phyloP scores from a whole-genome alignment of 2,329 filamentous ascomycete species.

The Colletotrichum brevisporum region DNA sequence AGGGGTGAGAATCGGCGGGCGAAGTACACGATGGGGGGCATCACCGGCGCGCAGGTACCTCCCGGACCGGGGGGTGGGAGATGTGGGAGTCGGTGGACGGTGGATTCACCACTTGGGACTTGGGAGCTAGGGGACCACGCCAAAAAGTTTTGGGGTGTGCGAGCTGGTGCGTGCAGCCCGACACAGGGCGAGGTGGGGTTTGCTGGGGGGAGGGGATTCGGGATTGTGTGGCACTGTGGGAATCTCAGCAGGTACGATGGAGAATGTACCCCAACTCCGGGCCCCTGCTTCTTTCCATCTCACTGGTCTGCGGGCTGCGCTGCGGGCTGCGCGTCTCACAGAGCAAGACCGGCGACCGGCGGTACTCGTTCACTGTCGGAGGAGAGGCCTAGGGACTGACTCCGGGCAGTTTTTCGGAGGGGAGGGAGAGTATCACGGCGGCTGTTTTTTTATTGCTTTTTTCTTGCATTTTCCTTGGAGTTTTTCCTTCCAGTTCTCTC shows the following conservation, averaged over 20 bases:
- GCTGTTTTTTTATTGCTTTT: too few species aligned
- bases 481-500: too few species aligned
- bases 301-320: background rate
- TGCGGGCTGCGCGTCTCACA: background rate
- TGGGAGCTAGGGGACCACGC: slow-evolving; percentile 41
- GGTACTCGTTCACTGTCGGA: too few species aligned
- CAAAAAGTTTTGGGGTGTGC: slow-evolving; percentile 40
- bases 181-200: slow-evolving; percentile 11
- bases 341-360: too few species aligned
- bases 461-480: too few species aligned
- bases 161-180: slow-evolving; percentile 26
- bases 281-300: too few species aligned
- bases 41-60: slow-evolving; percentile 30
- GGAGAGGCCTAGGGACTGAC: too few species aligned
- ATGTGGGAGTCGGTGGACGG: slow-evolving; percentile 13
- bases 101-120: slow-evolving; percentile 34
- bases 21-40: slow-evolving; percentile 37
- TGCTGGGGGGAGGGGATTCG: background rate
- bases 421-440: too few species aligned
- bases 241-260: slow-evolving; percentile 23
- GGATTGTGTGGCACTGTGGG: slow-evolving; percentile 33
- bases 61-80: slow-evolving; percentile 14
- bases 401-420: too few species aligned
- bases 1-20: slow-evolving; percentile 23
- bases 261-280: too few species aligned